A percentile compares a stretch with the other conserved stretches of the same genome.
Conservation (phyloP, 2,329 filamentous ascomycete genomes). For the Drechslerella stenobrocha region DNA sequence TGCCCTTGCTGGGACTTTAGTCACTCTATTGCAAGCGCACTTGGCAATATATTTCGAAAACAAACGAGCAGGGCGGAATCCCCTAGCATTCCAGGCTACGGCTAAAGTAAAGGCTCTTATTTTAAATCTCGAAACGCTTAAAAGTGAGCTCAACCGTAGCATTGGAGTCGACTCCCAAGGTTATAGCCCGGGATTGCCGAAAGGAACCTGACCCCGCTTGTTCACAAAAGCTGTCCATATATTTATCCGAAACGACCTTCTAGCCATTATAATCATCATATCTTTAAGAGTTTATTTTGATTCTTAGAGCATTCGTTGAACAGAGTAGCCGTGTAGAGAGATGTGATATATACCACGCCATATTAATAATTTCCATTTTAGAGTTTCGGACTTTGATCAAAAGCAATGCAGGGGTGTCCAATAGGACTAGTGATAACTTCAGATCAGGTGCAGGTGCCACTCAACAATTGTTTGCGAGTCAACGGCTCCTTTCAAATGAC, state of each 20-base stretch:
- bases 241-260: conserved; percentile 40
- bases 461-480: too few relatives aligned
- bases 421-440: too few relatives aligned
- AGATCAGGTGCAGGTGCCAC: too few relatives aligned
- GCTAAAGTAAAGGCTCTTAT: conserved; percentile 7
- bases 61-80: conserved; percentile 9
- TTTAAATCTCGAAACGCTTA: conserved; percentile 49
- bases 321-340: too few relatives aligned
- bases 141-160: conserved; percentile 19
- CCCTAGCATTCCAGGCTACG: conserved; percentile 19
- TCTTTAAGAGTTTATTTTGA: too few relatives aligned
- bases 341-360: too few relatives aligned
- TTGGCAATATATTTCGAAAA: background rate
- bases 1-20: conserved; percentile 2
- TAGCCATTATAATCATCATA: too few relatives aligned
- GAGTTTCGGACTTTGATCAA: too few relatives aligned
- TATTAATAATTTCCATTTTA: too few relatives aligned
- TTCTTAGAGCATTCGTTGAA: too few relatives aligned
- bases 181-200: conserved; percentile 13
- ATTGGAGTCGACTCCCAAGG: background rate
- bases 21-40: background rate
- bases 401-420: too few relatives aligned
- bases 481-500: too few relatives aligned
- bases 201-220: conserved; percentile 31
- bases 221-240: conserved; percentile 12